Percentiles rank a stretch among this genome's conserved stretches.
phyloP scores from a whole-genome alignment of 345 rosid species.

The Salix arbutifolia region DNA sequence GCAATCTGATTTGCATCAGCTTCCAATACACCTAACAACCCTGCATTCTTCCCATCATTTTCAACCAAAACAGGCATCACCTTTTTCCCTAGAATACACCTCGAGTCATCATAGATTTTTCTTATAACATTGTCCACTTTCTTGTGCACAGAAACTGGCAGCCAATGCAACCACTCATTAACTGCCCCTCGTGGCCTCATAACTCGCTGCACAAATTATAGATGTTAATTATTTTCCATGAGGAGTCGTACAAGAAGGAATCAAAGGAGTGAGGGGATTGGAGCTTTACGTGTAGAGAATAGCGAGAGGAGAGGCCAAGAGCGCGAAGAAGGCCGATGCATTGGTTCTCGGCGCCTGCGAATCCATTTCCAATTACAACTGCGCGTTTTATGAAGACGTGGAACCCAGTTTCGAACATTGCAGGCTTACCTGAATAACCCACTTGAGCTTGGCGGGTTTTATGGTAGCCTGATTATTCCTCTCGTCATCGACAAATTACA shows the following conservation, averaged over 20 bases:
- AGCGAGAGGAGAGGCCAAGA: slow-evolving; percentile 66
- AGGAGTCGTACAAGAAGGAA: not conserved
- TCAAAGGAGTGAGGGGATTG: not conserved
- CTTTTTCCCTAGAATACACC: not conserved
- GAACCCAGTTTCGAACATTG: slow-evolving; percentile 12
- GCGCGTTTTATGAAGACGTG: slow-evolving; percentile 47
- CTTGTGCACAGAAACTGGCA: slow-evolving; percentile 17
- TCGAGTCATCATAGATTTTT: not conserved
- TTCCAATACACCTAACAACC: slow-evolving; percentile 15
- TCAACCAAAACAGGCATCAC: not conserved
- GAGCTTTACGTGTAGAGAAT: slow-evolving; percentile 43
- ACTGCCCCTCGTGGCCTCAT: slow-evolving; percentile 24
- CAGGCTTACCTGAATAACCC: slow-evolving; percentile 19
- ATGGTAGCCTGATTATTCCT: slow-evolving; percentile 32
- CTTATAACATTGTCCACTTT: slow-evolving; percentile 1
- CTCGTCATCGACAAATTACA: slow-evolving; percentile 14
- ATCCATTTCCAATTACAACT: slow-evolving; percentile 75
- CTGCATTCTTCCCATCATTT: not conserved
- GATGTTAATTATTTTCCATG: too few species aligned
- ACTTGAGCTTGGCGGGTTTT: slow-evolving; percentile 8
- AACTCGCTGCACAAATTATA: slow-evolving; percentile 11
- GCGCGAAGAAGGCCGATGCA: slow-evolving; percentile 81
- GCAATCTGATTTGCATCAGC: slow-evolving; percentile 30
- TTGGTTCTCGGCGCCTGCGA: slow-evolving; percentile 91
- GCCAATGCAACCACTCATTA: slow-evolving; percentile 23